A percentile compares a stretch with the other conserved stretches of the same genome.
These are phyloP conservation scores for Cladosporium cucumerinum DNA, from an alignment of 2,329 filamentous ascomycete species.

Conservation along the genomic window DNA sequence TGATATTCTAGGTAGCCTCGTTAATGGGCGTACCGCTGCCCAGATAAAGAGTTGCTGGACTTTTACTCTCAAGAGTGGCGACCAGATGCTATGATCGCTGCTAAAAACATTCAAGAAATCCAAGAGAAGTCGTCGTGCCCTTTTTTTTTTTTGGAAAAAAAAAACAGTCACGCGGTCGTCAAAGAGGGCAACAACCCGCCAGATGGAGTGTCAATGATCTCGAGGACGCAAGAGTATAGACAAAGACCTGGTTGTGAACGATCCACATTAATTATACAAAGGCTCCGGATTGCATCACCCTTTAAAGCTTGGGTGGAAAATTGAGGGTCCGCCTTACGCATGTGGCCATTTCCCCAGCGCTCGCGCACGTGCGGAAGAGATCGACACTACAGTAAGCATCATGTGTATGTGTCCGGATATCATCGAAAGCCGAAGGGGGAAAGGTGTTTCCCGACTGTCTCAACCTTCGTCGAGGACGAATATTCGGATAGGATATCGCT, in stretches of 20 bases:
- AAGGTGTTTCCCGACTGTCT: neutral
- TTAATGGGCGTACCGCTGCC: neutral
- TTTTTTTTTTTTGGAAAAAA: too few species aligned
- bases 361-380: neutral
- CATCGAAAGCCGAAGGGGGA: neutral
- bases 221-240: neutral
- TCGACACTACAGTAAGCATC: too few species aligned
- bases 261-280: neutral
- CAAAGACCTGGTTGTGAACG: neutral
- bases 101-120: neutral
- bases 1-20: neutral
- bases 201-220: neutral
- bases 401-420: too few species aligned
- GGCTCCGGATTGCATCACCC: constrained; percentile 12
- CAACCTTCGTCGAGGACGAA: neutral
- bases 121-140: neutral
- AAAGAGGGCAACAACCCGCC: neutral
- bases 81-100: neutral
- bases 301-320: constrained; percentile 1
- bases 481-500: neutral
- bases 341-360: neutral
- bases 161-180: neutral
- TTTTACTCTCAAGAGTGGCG: neutral
- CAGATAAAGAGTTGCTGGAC: neutral
- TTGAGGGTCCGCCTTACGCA: neutral